Evolutionary conservation across 1,284 basidiomycete genomes (phyloP), one percentile per base, ranked within the genome.

Genomic region (Somion occarium): DNA sequence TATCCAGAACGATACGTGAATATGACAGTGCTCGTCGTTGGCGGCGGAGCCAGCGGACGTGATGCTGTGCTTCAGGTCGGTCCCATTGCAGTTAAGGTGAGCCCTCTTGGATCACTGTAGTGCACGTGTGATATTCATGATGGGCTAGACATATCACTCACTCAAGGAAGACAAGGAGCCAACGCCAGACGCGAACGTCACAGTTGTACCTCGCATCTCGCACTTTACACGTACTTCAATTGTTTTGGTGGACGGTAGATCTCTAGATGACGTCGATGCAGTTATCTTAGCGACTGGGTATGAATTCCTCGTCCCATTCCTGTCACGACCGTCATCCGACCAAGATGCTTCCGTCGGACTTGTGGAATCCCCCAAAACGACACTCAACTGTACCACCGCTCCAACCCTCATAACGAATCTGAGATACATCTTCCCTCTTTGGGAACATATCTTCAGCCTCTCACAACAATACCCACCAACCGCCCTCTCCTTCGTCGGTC

Each of bases 221-320:
- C 69, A 75, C 59, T 81, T 83, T 58, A 76, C 73, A 0, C 42
- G 59, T 1, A 58, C 69, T 20, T 66, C 66, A 2, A 61, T 81
- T 44, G 68, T 76, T 5, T 79, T 83, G 56, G 60, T 59, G 0
- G 79, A 82, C 55, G 74, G 72, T 3, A 71, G 73, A 1, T 56
- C 59, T 0, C 55, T 68, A 1, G 38, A 53, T 13, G 67, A 73
- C 38, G 70, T 79, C 20, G 78, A 82, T 52, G 57, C 70, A 2
- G 62, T 83, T 23, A 62, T 82, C 30, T 69, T 80, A 9, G 80
- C 66, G 0, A 82, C 79, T 0, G 81, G 81, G 3, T 83, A 82
- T 54, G 72, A 80, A 49, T 56, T 74, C 50, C 71, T 69, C 26
- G 66, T 79, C 5, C 79, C 79, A 0, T 82, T 82, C 65, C 71